phyloP scores from a whole-genome alignment of 2,329 filamentous ascomycete species.

The Clonostachys rhizophaga region DNA sequence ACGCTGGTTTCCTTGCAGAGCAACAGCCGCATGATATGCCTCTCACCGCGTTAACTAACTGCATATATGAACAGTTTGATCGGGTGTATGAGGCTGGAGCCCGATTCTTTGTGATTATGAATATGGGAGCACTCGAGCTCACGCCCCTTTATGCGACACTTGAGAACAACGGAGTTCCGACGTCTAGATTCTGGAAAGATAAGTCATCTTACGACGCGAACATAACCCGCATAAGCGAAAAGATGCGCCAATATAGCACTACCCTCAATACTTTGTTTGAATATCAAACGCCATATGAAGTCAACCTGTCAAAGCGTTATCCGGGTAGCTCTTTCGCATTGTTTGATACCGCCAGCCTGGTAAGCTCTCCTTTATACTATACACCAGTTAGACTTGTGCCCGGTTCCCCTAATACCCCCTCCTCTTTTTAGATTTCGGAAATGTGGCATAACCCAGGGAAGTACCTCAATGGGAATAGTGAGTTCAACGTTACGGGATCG shows the following conservation, averaged over 20 bases:
- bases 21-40: constrained; percentile 50
- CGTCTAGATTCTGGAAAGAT: constrained; percentile 35
- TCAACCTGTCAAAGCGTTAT: constrained; percentile 39
- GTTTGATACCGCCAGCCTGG: constrained; percentile 61
- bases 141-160: constrained; percentile 55
- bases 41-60: constrained; percentile 62
- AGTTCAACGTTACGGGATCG: constrained; percentile 48
- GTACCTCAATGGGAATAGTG: constrained; percentile 59
- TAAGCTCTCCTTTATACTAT: neutral
- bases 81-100: constrained; percentile 61
- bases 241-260: constrained; percentile 39
- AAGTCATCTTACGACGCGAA: constrained; percentile 40
- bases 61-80: constrained; percentile 61
- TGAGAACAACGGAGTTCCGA: neutral
- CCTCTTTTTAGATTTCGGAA: constrained; percentile 41
- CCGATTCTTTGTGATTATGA: constrained; percentile 68
- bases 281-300: constrained; percentile 43
- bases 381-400: too few relatives aligned
- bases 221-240: constrained; percentile 37
- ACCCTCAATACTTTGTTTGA: constrained; percentile 42
- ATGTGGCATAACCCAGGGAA: constrained; percentile 54
- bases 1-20: constrained; percentile 60
- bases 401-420: neutral
- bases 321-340: constrained; percentile 57
- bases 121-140: constrained; percentile 62